Evolutionary conservation across 257 asterid species (phyloP).

Genomic region (Prunella vulgaris): DNA sequence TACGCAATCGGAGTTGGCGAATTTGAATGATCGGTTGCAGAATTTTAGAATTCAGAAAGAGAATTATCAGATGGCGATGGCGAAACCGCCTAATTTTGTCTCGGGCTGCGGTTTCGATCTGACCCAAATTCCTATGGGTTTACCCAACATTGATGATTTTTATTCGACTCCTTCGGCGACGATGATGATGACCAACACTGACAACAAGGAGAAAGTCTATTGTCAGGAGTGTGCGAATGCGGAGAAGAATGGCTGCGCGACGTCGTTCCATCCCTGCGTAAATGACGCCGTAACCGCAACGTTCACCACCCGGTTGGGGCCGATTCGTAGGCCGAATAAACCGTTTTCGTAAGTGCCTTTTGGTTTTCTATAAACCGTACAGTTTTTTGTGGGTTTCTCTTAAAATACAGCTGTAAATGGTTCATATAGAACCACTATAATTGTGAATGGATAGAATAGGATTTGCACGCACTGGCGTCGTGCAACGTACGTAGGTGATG

Average conservation of each 20-base stretch:
- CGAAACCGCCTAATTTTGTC: constrained; percentile 16
- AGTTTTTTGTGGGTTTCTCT: not conserved
- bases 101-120: not conserved
- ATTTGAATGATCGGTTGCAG: constrained; percentile 37
- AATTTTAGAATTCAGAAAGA: constrained; percentile 36
- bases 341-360: constrained; percentile 8
- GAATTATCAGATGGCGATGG: constrained; percentile 37
- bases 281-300: constrained; percentile 46
- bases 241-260: constrained; percentile 17
- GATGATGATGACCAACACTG: constrained; percentile 30
- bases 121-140: constrained; percentile 12
- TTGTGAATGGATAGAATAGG: constrained; percentile 14
- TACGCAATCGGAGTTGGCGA: constrained; percentile 30
- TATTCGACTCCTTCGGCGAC: not conserved
- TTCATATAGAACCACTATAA: constrained; percentile 3
- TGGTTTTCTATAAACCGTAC: not conserved
- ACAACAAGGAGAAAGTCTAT: not conserved
- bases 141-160: constrained; percentile 26
- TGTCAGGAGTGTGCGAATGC: constrained; percentile 51
- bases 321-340: constrained; percentile 50
- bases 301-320: constrained; percentile 42
- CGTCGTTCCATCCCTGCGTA: constrained; percentile 65
- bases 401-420: constrained; percentile 14
- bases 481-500: not conserved
- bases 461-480: not conserved